Base-by-base conservation (phyloP, 495 filamentous ascomycete genomes). In the Talaromyces adpressus region DNA sequence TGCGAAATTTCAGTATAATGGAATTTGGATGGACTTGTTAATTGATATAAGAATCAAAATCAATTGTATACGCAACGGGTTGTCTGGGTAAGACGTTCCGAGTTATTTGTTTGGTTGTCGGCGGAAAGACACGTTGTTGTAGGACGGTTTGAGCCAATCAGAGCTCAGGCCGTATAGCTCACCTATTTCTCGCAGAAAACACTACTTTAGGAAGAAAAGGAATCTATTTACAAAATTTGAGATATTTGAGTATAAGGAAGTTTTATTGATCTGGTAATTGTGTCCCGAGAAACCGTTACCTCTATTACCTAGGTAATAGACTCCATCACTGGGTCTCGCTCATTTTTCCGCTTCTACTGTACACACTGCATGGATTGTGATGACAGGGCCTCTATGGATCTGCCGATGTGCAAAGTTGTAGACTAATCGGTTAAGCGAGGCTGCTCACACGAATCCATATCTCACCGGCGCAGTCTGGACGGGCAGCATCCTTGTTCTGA, bases 71-170 rank as follows among this genome's bases (percentile, higher is more conserved):
- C 2, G 4, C 9, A 4, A 16, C 36, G 36, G 4, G 0, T 41
- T 5, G 36, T 41, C 32, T 11, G 11, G 9, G 32, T 41, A 16
- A 16, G 6, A 9, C 22, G 18, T 18, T 49, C 41, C n/a, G 45
- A 20, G 45, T 12, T 49, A 20, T 18, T 41, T 41, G 18, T 18
- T 49, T 49, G 18, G 16, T n/a, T 22, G 47, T 27, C 22, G 22
- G 20, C 22, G 52, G 52, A 56, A 56, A 56, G 52, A 56, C 52
- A 56, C 52, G 52, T 41, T 54, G 52, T 54, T 49, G 52, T 56
- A 56, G 22, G 9, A 16, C 27, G 52, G 12, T 5, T 29, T 29
- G 52, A n/a, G 16, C 52, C 52, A 56, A 56, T 56, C 22, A 56
- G 52, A 56, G 52, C 27, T 27, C 23, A 56, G 52, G 27, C 18